A percentile compares a stretch with the other conserved stretches of the same genome.
Evolutionary conservation across 2,329 filamentous ascomycete genomes (phyloP).

Genomic region (Stagonosporopsis vannaccii): DNA sequence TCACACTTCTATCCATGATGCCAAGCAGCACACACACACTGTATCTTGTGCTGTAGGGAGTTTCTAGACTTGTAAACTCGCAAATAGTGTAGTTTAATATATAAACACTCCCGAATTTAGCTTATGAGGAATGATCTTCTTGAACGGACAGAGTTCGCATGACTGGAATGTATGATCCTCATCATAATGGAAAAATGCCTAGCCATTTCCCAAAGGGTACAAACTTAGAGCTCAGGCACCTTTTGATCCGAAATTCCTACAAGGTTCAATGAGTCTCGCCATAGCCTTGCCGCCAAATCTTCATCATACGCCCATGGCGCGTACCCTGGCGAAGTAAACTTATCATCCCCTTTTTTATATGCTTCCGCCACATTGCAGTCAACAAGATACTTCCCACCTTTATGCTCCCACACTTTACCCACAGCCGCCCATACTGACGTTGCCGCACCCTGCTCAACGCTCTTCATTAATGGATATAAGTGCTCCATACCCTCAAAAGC

Average conservation of each 20-base stretch:
- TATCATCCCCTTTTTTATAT: background rate
- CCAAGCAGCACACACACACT: too few species aligned
- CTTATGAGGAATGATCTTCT: too few species aligned
- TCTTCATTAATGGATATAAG: background rate
- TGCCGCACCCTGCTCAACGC: conserved; percentile 56
- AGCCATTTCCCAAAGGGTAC: too few species aligned
- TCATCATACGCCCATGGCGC: conserved; percentile 32
- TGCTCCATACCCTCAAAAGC: background rate
- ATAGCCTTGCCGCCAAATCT: conserved; percentile 39
- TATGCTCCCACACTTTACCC: conserved; percentile 52
- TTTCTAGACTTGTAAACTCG: too few species aligned
- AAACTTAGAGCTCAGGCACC: too few species aligned
- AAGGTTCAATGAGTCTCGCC: conserved; percentile 17
- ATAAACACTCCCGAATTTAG: too few species aligned
- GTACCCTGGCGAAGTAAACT: conserved; percentile 21
- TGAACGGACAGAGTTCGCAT: too few species aligned
- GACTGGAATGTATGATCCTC: too few species aligned
- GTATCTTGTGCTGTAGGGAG: too few species aligned
- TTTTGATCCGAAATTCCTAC: background rate
- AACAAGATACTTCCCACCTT: conserved; percentile 56
- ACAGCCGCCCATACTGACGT: conserved; percentile 56
- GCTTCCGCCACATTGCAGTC: conserved; percentile 28
- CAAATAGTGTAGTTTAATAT: too few species aligned
- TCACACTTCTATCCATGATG: too few species aligned
- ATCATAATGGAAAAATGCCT: too few species aligned